Evolutionary conservation across 2,329 filamentous ascomycete species (phyloP).

Genomic region (Chrysosporium queenslandicum): DNA sequence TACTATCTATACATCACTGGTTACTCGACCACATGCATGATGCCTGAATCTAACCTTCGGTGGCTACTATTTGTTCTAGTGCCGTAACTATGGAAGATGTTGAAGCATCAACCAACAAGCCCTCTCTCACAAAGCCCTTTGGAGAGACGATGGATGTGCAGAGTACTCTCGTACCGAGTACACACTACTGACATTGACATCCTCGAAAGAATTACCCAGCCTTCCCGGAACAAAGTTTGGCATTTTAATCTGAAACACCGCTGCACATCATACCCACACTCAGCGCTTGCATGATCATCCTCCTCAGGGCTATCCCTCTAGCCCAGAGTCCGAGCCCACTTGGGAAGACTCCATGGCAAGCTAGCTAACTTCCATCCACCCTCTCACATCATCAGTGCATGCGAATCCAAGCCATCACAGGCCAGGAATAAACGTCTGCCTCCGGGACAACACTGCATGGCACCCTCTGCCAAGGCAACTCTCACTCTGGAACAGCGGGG

Average conservation of each 20-base stretch:
- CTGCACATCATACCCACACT: constrained; percentile 5
- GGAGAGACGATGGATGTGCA: neutral
- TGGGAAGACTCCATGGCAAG: no score
- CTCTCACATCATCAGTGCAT: neutral
- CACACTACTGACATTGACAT: no score
- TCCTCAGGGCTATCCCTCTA: neutral
- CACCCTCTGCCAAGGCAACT: neutral
- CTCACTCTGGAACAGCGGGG: neutral
- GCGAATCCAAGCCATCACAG: neutral
- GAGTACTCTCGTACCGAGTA: no score
- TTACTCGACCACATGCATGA: no score
- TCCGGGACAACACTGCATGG: no score
- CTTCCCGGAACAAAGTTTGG: neutral
- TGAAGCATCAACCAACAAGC: no score
- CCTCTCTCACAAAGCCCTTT: no score
- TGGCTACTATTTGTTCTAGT: neutral
- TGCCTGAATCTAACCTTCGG: neutral
- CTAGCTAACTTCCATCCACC: no score
- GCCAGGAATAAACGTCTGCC: no score
- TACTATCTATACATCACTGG: no score
- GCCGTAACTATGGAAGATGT: neutral
- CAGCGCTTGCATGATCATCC: constrained; percentile 11
- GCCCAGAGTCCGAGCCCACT: no score
- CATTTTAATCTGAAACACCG: constrained; percentile 1
- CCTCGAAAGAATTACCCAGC: no score